Percentiles rank a stretch among this genome's conserved stretches.
Conservation (phyloP, 2,329 filamentous ascomycete species). For the Apiospora phragmitis region DNA sequence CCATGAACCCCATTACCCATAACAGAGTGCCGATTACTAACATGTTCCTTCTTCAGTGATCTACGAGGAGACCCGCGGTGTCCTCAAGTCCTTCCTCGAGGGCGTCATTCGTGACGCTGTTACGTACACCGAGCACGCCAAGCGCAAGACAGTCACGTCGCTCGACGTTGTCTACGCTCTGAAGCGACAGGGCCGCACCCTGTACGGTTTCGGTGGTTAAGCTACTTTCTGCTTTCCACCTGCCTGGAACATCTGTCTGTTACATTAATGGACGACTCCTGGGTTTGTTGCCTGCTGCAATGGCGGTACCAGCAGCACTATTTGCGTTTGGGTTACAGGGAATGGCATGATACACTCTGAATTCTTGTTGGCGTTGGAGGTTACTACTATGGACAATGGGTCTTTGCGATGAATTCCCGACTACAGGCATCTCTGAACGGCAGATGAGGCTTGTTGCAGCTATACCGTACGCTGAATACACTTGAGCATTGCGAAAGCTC, state of each 20-base stretch:
- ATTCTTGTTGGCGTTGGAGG: slow-evolving; percentile 12
- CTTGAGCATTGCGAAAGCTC: not conserved
- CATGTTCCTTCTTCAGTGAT: slow-evolving; percentile 54
- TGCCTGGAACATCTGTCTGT: not conserved
- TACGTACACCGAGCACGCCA: slow-evolving; percentile 82
- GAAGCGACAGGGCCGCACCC: slow-evolving; percentile 66
- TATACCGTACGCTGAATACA: slow-evolving; percentile 10
- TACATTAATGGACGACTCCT: not conserved
- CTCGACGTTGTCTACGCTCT: slow-evolving; percentile 65
- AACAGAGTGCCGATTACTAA: slow-evolving; percentile 13
- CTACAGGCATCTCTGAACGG: slow-evolving; percentile 9
- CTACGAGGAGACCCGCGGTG: slow-evolving; percentile 81
- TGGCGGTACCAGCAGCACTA: not conserved
- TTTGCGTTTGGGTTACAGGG: slow-evolving; percentile 12
- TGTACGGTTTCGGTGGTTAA: slow-evolving; percentile 70
- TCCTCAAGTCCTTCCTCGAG: slow-evolving; percentile 82
- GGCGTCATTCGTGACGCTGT: slow-evolving; percentile 77
- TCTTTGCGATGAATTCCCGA: slow-evolving; percentile 10
- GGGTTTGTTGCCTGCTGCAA: not conserved
- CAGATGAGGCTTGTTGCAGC: slow-evolving; percentile 10
- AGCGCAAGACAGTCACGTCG: slow-evolving; percentile 72
- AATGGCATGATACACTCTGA: slow-evolving; percentile 12
- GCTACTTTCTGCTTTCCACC: not conserved
- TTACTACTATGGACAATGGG: slow-evolving; percentile 4
- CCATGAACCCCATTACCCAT: not conserved